Evolutionary conservation across 2,329 filamentous ascomycete genomes (phyloP), one percentile per base, ranked within the genome.

Genomic region (Dryadomyces sulphureus): DNA sequence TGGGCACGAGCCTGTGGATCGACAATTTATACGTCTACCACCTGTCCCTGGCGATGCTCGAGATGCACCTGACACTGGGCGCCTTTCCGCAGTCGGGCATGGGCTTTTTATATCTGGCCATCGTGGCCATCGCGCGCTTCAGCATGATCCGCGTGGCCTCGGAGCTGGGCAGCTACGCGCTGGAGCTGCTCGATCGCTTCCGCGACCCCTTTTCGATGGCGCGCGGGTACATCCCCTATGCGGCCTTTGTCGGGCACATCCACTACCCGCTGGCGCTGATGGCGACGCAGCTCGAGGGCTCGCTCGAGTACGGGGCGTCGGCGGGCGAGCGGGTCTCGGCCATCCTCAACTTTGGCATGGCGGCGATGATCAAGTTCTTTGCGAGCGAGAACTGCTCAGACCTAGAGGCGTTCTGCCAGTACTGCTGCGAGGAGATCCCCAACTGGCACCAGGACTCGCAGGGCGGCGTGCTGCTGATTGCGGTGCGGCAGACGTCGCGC

Each of bases 1-100:
- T 81, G 8, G 77, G 74, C 52, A 76, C 81, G 14, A 80, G 79
- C 4, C 86, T 80, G 67, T 88, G 84, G 84, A 79, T 72, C 36
- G 77, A 88, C 54, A 68, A 68, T 19, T 61, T 87, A 9, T 69
- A 78, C n/a, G 87, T 84, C 57, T 89, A 86, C 57, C 76, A 84
- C 53, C 69, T 81, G 22, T 69, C 77, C 1, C 63, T 89, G 14
- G 69, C 78, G 49, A 76, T 88, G 65, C 64, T 87, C 46, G 67
- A 79, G 45, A 67, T 79, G 45, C 80, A 84, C 56, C 63, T 89
- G 7, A 66, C 69, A 2, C 65, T 66, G 11, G 84, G 82, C 0
- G 65, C 72, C 6, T 84, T 82, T 51, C 77, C 82, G 5, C 82
- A 89, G 57, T 78, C 79, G 2, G 78, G 79, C 16, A 71, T 77